Evolutionary conservation across 441 rosid species (phyloP), one percentile per base, ranked within the genome.

Genomic region (Gossypium trilobum): DNA sequence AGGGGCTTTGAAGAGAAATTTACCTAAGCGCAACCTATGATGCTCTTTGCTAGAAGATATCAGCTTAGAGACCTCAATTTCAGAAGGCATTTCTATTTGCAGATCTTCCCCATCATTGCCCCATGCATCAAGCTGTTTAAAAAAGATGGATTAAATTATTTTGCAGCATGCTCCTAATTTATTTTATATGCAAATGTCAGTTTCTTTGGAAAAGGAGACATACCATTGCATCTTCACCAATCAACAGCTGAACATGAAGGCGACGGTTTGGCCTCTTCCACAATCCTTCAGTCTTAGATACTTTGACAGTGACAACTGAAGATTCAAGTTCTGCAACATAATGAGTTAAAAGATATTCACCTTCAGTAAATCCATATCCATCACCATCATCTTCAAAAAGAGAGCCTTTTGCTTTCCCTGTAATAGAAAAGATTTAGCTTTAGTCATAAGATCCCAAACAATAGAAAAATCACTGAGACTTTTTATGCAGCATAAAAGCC

Each of bases 241-340:
- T 87, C 74, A 95, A 87, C 70, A 95, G 72, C 25, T 83, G 84
- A 57, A 87, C 88, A 79, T 83, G 88, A 66, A 95, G 54, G 75
- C 86, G 88, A n/a, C 99, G 92, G 13, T 83, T 77, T 73, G 99
- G 97, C 81, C 99, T 92, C 76, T 85, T 72, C 97, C 97, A 92
- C n/a, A 80, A 82, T 73, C 99, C 99, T 82, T 95, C 93, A 56
- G 88, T 76, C 81, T 80, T 77, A 20, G 82, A 82, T 76, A 95
- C 81, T 75, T 83, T 87, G 27, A 92, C 74, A 3, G 90, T 86
- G 82, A 88, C 95, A 42, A 78, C 78, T 20, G 96, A 87, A 68
- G 86, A 82, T 56, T 87, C 76, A 54, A 74, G 82, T 77, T 91
- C 93, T 57, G 97, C 97, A 33, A 79, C 75, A 75, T 89, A 92